Evolutionary conservation across 2,329 filamentous ascomycete genomes (phyloP), one percentile per base, ranked within the genome.

Genomic region (Fusarium ramigenum): DNA sequence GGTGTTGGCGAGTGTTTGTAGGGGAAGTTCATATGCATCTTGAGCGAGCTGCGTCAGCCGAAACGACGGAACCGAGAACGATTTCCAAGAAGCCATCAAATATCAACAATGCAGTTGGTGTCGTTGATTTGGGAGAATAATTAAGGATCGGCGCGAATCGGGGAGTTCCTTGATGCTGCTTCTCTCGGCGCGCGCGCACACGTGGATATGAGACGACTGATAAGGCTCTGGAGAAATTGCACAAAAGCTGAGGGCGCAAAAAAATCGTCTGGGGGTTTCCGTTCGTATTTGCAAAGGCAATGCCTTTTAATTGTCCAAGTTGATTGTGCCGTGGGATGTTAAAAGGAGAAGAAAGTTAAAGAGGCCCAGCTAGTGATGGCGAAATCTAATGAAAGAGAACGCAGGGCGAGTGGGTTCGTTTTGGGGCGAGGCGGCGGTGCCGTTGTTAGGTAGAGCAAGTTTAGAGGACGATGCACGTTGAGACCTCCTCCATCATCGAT

Each of bases 21-120:
- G 77, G 9, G 84, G 84, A 59, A 84, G 76, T 30, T 86, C 82
- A 74, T 84, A 84, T 53, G 81, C 80, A 78, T 81, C 63, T 68
- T 80, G 80, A 32, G 80, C 81, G 58, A 84, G 70, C 64, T 78
- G 78, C 43, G 81, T 78, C 69, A 86, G 78, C 71, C 86, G 85
- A 72, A 84, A 85, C 53, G 86, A 85, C 61, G 86, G 85, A 72
- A 83, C 82, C 50, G 83, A 78, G 61, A 82, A 79, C 63, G 79
- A 77, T 63, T 78, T 77, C 75, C 82, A 81, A 62, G 79, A 80
- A 82, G 78, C 81, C 82, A 84, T 84, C 69, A 77, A 80, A 57
- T 63, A 56, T 50, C 44, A 52, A 52, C 42, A 49, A 52, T 49
- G 63, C 49, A 47, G 34, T 28, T 56, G 60, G 57, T 40, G 49